Percentiles rank a stretch among this genome's conserved stretches.
These are phyloP conservation scores for Lyophyllum atratum DNA, from an alignment of 768 basidiomycete genomes.

Conservation along the genomic window DNA sequence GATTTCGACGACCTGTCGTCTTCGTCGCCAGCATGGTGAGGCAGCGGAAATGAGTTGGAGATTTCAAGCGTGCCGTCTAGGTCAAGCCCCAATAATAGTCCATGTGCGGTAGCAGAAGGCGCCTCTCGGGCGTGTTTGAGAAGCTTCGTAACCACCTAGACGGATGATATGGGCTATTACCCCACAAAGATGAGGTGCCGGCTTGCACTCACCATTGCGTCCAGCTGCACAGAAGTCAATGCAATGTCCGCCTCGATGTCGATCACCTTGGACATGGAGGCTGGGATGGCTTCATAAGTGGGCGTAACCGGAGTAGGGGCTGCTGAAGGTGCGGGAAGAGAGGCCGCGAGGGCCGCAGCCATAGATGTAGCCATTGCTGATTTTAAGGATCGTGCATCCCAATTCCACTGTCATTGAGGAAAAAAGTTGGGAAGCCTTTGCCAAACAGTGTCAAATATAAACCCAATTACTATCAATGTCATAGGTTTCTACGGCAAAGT, in stretches of 20 bases:
- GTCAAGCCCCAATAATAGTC: constrained; percentile 88
- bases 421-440: constrained; percentile 26
- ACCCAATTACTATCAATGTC: too few species aligned
- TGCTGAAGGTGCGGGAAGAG: constrained; percentile 66
- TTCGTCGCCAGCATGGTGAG: constrained; percentile 71
- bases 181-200: background rate
- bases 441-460: constrained; percentile 34
- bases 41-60: constrained; percentile 87
- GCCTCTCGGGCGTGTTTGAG: constrained; percentile 89
- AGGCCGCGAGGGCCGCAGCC: constrained; percentile 91
- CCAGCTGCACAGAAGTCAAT: constrained; percentile 77
- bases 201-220: constrained; percentile 71
- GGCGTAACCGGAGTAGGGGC: constrained; percentile 64
- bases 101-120: constrained; percentile 72
- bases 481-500: too few species aligned
- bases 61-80: constrained; percentile 89
- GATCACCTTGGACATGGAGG: constrained; percentile 90
- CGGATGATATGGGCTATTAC: background rate
- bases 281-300: constrained; percentile 84
- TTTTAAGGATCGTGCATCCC: background rate
- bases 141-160: constrained; percentile 89
- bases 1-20: constrained; percentile 82
- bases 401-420: background rate
- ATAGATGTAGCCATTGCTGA: constrained; percentile 75
- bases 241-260: constrained; percentile 93